phyloP scores from a whole-genome alignment of 306 rosid species.

The barrel medic (Medicago truncatula) region MtrunA17r5.0-ANR NC_053047.1:5546001-5546500 shows the following conservation, averaged over 20 bases:
- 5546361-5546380: no score
- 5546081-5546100: neutral
- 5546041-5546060: conserved; percentile 64
- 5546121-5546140: conserved; percentile 15
- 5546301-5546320: no score
- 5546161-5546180: conserved; percentile 3
- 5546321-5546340: no score
- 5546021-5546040: conserved; percentile 93
- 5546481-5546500: no score
- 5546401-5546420: no score
- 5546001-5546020: conserved; percentile 94
- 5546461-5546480: no score
- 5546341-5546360: no score
- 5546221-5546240: neutral
- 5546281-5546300: neutral
- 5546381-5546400: no score
- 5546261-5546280: neutral
- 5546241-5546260: neutral
- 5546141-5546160: conserved; percentile 17
- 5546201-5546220: neutral
- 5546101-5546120: conserved; percentile 35
- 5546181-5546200: neutral
- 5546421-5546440: no score
- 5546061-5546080: conserved; percentile 58
- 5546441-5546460: no score